A percentile compares a stretch with the other conserved stretches of the same genome.
phyloP scores from a whole-genome alignment of 495 filamentous ascomycete species.

The Xylaria palmicola region DNA sequence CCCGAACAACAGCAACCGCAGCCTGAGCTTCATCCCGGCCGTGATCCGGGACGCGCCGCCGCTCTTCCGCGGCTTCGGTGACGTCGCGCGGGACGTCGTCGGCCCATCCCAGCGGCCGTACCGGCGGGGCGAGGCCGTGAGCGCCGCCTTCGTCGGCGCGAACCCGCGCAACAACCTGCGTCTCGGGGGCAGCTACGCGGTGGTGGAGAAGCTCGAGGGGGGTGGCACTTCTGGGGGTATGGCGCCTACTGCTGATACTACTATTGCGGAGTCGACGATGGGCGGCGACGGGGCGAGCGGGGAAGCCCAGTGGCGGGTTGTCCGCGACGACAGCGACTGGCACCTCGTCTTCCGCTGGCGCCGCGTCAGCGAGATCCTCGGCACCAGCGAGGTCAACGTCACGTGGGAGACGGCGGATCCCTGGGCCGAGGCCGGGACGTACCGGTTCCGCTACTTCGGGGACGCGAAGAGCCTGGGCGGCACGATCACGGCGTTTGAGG shows the following conservation, averaged over 20 bases:
- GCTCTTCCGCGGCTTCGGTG: constrained; percentile 74
- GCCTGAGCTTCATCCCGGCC: constrained; percentile 74
- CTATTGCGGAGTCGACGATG: too few species aligned
- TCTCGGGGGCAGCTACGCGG: constrained; percentile 74
- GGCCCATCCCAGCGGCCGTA: constrained; percentile 49
- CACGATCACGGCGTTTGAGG: constrained; percentile 72
- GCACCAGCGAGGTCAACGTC: constrained; percentile 75
- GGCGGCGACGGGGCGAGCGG: constrained; percentile 35
- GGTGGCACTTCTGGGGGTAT: too few species aligned
- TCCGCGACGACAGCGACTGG: constrained; percentile 80
- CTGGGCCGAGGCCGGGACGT: constrained; percentile 58
- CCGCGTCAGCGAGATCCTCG: constrained; percentile 67
- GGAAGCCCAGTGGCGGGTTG: constrained; percentile 54
- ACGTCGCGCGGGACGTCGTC: constrained; percentile 61
- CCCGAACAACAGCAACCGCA: constrained; percentile 77
- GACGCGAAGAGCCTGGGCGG: constrained; percentile 72
- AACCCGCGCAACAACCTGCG: constrained; percentile 88
- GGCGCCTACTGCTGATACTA: too few species aligned
- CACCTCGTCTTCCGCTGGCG: constrained; percentile 77
- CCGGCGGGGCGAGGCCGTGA: constrained; percentile 55
- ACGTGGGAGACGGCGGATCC: constrained; percentile 74
- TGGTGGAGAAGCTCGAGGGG: constrained; percentile 67
- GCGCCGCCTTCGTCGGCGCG: constrained; percentile 75
- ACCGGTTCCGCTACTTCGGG: constrained; percentile 83
- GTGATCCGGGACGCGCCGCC: constrained; percentile 75